phyloP scores from a whole-genome alignment of 148 eudicot species.

The Camellia sinensis region DNA sequence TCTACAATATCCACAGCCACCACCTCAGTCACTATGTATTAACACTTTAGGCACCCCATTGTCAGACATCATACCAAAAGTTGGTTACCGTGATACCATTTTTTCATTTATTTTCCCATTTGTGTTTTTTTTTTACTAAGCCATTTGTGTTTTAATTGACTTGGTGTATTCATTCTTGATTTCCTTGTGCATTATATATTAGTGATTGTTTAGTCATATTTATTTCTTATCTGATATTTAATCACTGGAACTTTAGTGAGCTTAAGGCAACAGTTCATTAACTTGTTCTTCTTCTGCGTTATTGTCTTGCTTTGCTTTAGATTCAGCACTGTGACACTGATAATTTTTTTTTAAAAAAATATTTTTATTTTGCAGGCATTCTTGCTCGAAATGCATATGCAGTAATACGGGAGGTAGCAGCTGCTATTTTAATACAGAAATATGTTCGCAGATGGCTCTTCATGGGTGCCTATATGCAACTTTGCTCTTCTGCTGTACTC shows the following conservation, averaged over 20 bases:
- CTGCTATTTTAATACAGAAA: conserved; percentile 73
- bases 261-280: background rate
- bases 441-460: conserved; percentile 64
- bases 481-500: conserved; percentile 40
- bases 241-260: background rate
- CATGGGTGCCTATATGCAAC: conserved; percentile 49
- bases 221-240: background rate
- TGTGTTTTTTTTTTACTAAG: background rate
- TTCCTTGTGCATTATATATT: too few species aligned
- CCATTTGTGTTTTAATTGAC: background rate
- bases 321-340: background rate
- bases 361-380: conserved; percentile 47
- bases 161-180: too few species aligned
- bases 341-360: background rate
- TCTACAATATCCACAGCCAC: too few species aligned
- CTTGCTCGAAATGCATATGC: conserved; percentile 56
- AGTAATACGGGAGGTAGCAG: conserved; percentile 48
- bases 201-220: background rate
- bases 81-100: background rate
- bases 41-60: background rate
- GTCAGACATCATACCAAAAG: background rate
- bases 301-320: conserved; percentile 1
- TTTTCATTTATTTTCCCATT: background rate
- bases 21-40: too few species aligned
- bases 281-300: background rate